These are phyloP conservation scores for Funneliformis caledonium DNA, from an alignment of 371 early-diverging fungal genomes.

Conservation along the genomic window DNA sequence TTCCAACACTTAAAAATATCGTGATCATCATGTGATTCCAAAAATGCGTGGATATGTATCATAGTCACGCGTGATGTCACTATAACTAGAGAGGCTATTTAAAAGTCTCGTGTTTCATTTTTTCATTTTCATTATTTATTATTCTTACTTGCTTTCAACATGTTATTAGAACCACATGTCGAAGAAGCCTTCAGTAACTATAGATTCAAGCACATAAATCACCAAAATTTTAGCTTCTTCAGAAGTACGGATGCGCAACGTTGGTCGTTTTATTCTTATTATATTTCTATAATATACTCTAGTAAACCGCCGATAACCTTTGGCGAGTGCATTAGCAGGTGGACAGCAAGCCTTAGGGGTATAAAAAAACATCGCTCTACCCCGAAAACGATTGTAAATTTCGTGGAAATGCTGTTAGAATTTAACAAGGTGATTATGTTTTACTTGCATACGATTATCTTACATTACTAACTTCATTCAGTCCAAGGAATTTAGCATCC, in stretches of 20 bases:
- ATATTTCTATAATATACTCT: conserved; percentile 2
- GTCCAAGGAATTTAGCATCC: not conserved
- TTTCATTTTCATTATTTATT: no score
- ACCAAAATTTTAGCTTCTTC: not conserved
- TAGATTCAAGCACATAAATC: not conserved
- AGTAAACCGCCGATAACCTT: not conserved
- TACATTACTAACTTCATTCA: not conserved
- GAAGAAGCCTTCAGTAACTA: not conserved
- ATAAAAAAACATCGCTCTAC: not conserved
- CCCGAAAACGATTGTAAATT: conserved; percentile 3
- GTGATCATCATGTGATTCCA: no score
- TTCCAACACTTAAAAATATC: no score
- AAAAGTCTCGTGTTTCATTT: no score
- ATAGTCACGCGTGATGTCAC: no score
- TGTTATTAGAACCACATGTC: not conserved
- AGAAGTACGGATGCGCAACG: not conserved
- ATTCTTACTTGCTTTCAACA: no score
- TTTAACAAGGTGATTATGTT: conserved; percentile 4
- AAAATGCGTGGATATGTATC: no score
- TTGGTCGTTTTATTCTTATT: conserved; percentile 2
- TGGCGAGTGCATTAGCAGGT: not conserved
- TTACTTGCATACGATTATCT: conserved; percentile 1
- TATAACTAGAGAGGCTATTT: no score
- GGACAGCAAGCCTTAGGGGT: not conserved
- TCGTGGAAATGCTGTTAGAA: not conserved